Percentiles rank a stretch among this genome's conserved stretches.
Evolutionary conservation across 768 basidiomycete species (phyloP).

Genomic region (Trametes elegans): DNA sequence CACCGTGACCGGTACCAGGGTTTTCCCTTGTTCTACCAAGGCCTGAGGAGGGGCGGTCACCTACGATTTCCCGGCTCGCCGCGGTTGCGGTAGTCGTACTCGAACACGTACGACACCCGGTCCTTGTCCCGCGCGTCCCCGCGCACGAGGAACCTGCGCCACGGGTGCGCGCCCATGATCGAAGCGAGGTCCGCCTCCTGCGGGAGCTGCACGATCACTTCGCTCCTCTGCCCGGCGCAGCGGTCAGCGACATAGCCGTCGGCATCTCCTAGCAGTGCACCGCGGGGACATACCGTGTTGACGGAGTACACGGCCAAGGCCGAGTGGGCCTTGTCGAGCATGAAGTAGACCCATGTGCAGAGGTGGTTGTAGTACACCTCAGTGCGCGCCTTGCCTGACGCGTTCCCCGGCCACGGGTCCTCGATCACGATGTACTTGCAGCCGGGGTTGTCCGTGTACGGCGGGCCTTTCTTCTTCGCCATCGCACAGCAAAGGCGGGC

Average conservation of each 20-base stretch:
- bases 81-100: slow-evolving; percentile 26
- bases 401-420: slow-evolving; percentile 27
- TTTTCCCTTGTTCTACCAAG: no score
- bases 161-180: slow-evolving; percentile 27
- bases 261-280: not conserved
- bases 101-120: slow-evolving; percentile 27
- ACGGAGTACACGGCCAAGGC: slow-evolving; percentile 21
- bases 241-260: not conserved
- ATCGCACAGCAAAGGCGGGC: no score
- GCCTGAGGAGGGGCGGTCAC: slow-evolving; percentile 1
- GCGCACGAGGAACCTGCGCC: slow-evolving; percentile 17
- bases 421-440: slow-evolving; percentile 29
- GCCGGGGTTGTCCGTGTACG: slow-evolving; percentile 26
- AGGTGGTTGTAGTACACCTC: slow-evolving; percentile 21
- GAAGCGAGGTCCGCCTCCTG: slow-evolving; percentile 21
- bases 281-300: slow-evolving; percentile 22
- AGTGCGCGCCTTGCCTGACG: slow-evolving; percentile 14
- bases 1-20: no score
- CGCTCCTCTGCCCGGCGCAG: slow-evolving; percentile 16
- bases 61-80: slow-evolving; percentile 27
- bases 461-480: slow-evolving; percentile 25
- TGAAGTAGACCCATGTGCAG: slow-evolving; percentile 26
- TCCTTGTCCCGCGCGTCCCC: not conserved
- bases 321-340: slow-evolving; percentile 15
- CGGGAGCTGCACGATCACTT: slow-evolving; percentile 25